These are phyloP conservation scores for Clonostachys chloroleuca DNA, from an alignment of 2,329 filamentous ascomycete species.

Conservation along the genomic window DNA sequence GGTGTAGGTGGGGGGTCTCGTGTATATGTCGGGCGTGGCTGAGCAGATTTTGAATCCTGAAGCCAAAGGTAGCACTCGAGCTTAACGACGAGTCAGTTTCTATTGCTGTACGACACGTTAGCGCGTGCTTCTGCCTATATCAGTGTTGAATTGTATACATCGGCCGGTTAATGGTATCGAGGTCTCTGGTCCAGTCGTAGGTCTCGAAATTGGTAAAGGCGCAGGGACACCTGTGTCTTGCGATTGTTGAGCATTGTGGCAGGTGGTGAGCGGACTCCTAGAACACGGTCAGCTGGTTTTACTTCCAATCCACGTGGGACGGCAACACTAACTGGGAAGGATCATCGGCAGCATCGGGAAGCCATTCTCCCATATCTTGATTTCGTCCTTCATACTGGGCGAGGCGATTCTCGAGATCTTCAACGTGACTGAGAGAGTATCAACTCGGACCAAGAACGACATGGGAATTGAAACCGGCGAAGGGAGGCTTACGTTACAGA, in stretches of 20 bases:
- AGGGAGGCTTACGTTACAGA: background rate
- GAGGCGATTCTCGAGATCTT: background rate
- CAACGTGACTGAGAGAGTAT: background rate
- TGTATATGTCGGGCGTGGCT: background rate
- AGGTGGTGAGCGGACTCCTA: no score
- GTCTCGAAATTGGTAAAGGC: background rate
- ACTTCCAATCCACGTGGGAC: background rate
- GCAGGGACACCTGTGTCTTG: no score
- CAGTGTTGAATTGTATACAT: background rate
- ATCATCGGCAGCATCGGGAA: background rate
- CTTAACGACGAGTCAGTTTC: background rate
- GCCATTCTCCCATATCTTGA: background rate
- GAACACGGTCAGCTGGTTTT: background rate
- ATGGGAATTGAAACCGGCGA: no score
- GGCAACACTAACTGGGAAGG: background rate
- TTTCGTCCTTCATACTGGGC: background rate
- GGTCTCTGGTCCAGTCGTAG: background rate
- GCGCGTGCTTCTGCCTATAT: background rate
- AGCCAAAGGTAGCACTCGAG: background rate
- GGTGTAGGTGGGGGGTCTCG: background rate
- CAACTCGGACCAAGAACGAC: background rate
- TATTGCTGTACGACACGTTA: background rate
- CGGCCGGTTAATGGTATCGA: background rate
- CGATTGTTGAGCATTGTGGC: no score
- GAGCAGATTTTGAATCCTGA: background rate